Base-by-base conservation (phyloP, 768 basidiomycete genomes). In the Sporobolomyces roseus region DNA sequence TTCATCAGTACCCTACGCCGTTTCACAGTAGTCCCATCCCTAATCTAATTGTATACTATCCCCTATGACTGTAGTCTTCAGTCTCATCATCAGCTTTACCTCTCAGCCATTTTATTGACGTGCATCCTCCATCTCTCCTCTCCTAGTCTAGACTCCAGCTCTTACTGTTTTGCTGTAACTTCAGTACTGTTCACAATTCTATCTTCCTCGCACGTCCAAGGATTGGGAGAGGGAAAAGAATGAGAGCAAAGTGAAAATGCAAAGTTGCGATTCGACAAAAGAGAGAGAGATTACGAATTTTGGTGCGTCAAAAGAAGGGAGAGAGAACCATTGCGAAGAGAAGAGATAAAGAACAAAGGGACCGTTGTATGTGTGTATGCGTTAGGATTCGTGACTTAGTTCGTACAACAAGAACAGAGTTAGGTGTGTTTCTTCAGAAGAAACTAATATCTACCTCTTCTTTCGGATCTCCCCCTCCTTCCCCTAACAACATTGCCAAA, bases 401-500 rank as follows among this genome's bases (percentile, higher is more conserved):
- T n/a, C n/a, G n/a, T n/a, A n/a, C n/a, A n/a, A n/a, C n/a, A n/a
- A n/a, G n/a, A n/a, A n/a, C n/a, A n/a, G n/a, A n/a, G n/a, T n/a
- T n/a, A n/a, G n/a, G n/a, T n/a, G n/a, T n/a, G n/a, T n/a, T n/a
- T n/a, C n/a, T n/a, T n/a, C 51, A 67, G 61, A 43, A 50, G 48
- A 67, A 67, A 16, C 23, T 19, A 46, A 58, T 21, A 13, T 38
- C 60, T 2, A 23, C 51, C 8, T 43, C 53, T 33, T 55, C 38
- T 51, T 63, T 66, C 1, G 32, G 56, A 30, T 50, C 41, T n/a
- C 14, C 27, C 5, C 46, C 52, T 1, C 56, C 65, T n/a, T 60
- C 70, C 7, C 70, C 61, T 7, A 71, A 33, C n/a, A 71, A 38
- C 61, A 54, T 66, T 43, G 70, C 61, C 23, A 71, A 38, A 33